Evolutionary conservation across 2,329 filamentous ascomycete species (phyloP), one percentile per base, ranked within the genome.

Genomic region (Colletotrichum lindemuthianum): DNA sequence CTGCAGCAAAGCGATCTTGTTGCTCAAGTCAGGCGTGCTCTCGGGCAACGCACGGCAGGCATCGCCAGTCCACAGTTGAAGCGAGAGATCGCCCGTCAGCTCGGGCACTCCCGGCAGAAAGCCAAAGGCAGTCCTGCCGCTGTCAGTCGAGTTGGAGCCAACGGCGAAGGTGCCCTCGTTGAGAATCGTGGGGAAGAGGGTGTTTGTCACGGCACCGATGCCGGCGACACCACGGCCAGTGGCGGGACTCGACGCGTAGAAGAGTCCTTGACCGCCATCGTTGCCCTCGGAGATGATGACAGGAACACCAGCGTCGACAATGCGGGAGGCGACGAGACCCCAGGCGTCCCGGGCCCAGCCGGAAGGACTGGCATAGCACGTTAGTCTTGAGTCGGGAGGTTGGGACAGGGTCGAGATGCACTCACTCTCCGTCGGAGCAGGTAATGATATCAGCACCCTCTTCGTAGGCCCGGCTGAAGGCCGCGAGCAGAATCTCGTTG

Each of bases 381-480:
- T 61, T 9, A 65, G 52, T 70, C 24, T 24, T 24, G 71, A 72
- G 9, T 67, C 72, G 7, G 65, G 65, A 1, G 60, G 53, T 7
- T 69, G 64, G 36, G 72, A 72, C 36, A 76, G 71, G n/a, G 2
- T 13, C 4, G 4, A 1, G 16, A 9, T 8, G n/a, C 1, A 58
- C 53, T 11, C 60, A 57, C n/a, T 69, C 65, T 39, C 72, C 74
- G 5, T 72, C 60, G 2, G 72, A 74, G 32, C 69, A 65, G 8
- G 71, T 73, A 59, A 78, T 76, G 55, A 77, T 71, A 16, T 77
- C 71, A 41, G 70, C 71, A 9, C 76, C 77, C n/a, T 79, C 79
- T 52, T 81, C 76, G 40, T 76, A 79, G 0, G 81, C 81, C 65
- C 72, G 77, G 50, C 77, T 77, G 67, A 79, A 79, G 8, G 78